Percentiles rank a stretch among this genome's conserved stretches.
These are phyloP conservation scores for Choanephora cucurbitarum DNA, from an alignment of 371 early-diverging fungal species.

Conservation along the genomic window DNA sequence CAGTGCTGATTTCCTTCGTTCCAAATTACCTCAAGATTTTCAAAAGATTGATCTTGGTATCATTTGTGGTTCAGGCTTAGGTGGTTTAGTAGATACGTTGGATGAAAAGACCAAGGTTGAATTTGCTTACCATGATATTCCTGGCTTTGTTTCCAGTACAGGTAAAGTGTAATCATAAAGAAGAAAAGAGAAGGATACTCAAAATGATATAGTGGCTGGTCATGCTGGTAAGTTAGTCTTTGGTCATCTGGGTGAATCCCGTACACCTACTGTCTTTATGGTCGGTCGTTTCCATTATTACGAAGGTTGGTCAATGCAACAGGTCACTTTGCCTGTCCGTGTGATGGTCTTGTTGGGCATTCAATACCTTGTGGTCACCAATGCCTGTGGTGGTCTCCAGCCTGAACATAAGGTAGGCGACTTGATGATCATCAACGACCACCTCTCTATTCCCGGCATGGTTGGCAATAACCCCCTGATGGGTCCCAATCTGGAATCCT, in stretches of 20 bases:
- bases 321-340: constrained; percentile 87
- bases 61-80: constrained; percentile 92
- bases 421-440: constrained; percentile 88
- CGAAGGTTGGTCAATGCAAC: constrained; percentile 79
- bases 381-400: constrained; percentile 93
- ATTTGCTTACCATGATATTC: constrained; percentile 82
- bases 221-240: constrained; percentile 93
- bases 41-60: constrained; percentile 69
- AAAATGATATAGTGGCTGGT: constrained; percentile 67
- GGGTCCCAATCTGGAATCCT: constrained; percentile 81
- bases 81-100: constrained; percentile 81
- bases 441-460: constrained; percentile 84
- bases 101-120: constrained; percentile 59
- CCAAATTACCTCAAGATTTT: constrained; percentile 37
- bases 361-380: constrained; percentile 81
- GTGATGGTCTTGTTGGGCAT: constrained; percentile 86
- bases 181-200: neutral
- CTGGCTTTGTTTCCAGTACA: constrained; percentile 84
- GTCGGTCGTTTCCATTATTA: constrained; percentile 89
- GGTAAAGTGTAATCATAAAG: constrained; percentile 50
- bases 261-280: constrained; percentile 78
- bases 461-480: constrained; percentile 82
- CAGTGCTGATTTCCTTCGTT: constrained; percentile 27
- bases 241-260: constrained; percentile 76
- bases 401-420: constrained; percentile 81